Conservation (phyloP, 352 stramenopile genomes). For the Globisporangium cystogenes region DNA sequence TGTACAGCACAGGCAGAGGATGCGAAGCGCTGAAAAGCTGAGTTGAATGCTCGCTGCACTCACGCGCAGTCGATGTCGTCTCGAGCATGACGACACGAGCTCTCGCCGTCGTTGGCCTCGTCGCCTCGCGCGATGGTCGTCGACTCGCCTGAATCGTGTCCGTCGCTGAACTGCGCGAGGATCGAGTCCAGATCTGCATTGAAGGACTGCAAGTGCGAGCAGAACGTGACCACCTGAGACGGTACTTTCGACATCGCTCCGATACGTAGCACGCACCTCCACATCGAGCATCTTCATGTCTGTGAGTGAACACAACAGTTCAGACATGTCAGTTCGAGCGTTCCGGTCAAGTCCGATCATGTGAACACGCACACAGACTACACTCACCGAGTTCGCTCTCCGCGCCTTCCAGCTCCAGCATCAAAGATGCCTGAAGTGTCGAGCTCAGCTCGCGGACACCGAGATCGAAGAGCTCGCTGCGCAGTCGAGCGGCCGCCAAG, state of each 20-base stretch:
- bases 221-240: too few relatives aligned
- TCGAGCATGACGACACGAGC: too few relatives aligned
- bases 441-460: slow-evolving; percentile 43
- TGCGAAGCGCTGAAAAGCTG: too few relatives aligned
- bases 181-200: slow-evolving; percentile 41
- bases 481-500: slow-evolving; percentile 19
- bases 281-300: slow-evolving; percentile 44
- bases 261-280: slow-evolving; percentile 28
- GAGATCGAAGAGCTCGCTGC: slow-evolving; percentile 45
- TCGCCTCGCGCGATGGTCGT: too few relatives aligned
- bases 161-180: slow-evolving; percentile 36
- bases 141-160: neutral
- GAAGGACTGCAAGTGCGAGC: slow-evolving; percentile 21
- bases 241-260: too few relatives aligned
- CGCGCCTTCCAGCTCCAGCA: slow-evolving; percentile 29
- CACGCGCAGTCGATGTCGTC: too few relatives aligned
- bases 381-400: slow-evolving; percentile 29
- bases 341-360: too few relatives aligned
- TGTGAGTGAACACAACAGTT: slow-evolving; percentile 1
- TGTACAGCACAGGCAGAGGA: too few relatives aligned
- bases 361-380: neutral
- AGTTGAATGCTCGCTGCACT: too few relatives aligned
- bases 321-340: too few relatives aligned
- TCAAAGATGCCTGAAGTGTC: slow-evolving; percentile 15
- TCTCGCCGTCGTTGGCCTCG: too few relatives aligned